Base-by-base conservation (phyloP, 192 early-diverging fungal genomes). In the Backusella westeae region DNA sequence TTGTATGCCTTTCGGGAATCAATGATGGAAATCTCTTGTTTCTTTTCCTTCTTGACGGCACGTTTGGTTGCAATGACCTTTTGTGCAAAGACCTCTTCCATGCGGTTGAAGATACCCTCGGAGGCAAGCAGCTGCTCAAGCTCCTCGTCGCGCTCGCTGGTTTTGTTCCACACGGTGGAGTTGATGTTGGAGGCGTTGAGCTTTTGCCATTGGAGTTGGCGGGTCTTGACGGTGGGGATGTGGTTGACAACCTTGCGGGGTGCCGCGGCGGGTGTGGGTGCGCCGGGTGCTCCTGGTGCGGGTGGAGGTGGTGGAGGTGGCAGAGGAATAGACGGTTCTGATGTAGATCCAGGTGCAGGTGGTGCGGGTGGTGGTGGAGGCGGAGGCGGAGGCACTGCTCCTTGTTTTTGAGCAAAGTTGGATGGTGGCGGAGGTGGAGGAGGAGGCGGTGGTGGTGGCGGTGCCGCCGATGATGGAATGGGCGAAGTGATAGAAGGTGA, bases 1-100 rank as follows among this genome's bases (percentile, higher is more conserved):
- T 91, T 89, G 59, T 95, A 85, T 12, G 93, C 86, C 12, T 92
- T 90, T 72, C 91, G 91, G 15, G 91, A 79, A 72, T 93, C 90
- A 42, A 95, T 72, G n/a, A 95, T 90, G 36, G 83, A 80, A n/a
- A 95, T 89, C 72, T 93, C 91, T 44, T 86, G 86, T 42, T 83
- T 80, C 77, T 82, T 88, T 83, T 84, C 88, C 69, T 68, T 83
- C 65, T 72, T 89, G 72, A 77, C 70, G 38, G 63, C 79, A 75
- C 78, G 77, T 38, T 74, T 67, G 19, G 66, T 69, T 4, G 71
- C 72, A 44, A 74, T 67, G 6, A 81, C 76, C 19, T 77, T 77
- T 52, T 81, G 80, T 4, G 80, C 80, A 77, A 81, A 81, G 0
- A 75, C 53, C 5, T 77, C 73, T 72, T 81, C 80, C 66, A 77